Evolutionary conservation across 768 basidiomycete genomes (phyloP).

Genomic region (Pluteus cervinus): DNA sequence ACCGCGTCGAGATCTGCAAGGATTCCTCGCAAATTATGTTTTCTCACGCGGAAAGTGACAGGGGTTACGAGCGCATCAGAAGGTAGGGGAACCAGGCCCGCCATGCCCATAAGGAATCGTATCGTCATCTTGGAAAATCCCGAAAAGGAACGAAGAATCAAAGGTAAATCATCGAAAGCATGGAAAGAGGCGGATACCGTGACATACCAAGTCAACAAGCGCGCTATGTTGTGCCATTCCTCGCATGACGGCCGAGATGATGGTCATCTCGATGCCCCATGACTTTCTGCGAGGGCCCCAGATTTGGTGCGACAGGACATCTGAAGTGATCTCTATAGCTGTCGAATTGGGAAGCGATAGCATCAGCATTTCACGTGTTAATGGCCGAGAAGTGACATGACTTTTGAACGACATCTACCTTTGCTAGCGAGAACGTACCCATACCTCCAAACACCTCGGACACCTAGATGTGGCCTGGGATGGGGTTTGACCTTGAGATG

Average conservation of each 20-base stretch:
- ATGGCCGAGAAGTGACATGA: not conserved
- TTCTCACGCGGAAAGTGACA: conserved; percentile 81
- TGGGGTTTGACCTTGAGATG: conserved; percentile 60
- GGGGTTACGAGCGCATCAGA: conserved; percentile 94
- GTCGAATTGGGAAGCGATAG: not conserved
- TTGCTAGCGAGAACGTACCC: conserved; percentile 60
- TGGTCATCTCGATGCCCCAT: conserved; percentile 95
- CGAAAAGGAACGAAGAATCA: conserved; percentile 18
- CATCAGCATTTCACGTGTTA: not conserved
- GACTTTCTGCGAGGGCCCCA: conserved; percentile 85
- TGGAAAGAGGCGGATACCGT: conserved; percentile 4
- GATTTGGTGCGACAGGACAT: conserved; percentile 72
- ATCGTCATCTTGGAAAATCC: too few relatives aligned
- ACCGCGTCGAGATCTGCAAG: conserved; percentile 65
- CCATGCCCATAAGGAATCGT: conserved; percentile 67
- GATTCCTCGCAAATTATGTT: conserved; percentile 71
- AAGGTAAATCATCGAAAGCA: not conserved
- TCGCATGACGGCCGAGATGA: conserved; percentile 80
- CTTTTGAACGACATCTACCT: conserved; percentile 32
- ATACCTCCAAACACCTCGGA: conserved; percentile 73
- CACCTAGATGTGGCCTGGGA: conserved; percentile 45
- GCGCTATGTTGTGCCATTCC: conserved; percentile 77
- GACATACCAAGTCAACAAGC: conserved; percentile 74
- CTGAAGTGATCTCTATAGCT: conserved; percentile 48
- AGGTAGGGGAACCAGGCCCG: conserved; percentile 78